Base-by-base conservation (phyloP, 2,329 filamentous ascomycete species). In the Claviceps humidiphila region DNA sequence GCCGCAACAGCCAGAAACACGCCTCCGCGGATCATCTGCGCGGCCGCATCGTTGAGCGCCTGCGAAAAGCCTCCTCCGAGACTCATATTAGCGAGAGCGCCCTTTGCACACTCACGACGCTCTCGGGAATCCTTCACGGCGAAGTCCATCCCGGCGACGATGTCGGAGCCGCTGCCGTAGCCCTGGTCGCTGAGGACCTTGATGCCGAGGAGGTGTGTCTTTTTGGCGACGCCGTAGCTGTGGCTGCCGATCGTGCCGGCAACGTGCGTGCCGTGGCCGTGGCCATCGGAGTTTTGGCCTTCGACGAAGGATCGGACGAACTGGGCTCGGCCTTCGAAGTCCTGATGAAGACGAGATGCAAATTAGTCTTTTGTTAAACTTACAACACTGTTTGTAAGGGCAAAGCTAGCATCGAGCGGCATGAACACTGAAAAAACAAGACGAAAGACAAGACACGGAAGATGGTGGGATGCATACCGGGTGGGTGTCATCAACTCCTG, bases 1-100 rank as follows among this genome's bases (percentile, higher is more conserved):
- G 77, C 77, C 2, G 77, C 77, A 11, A 78, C 76, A 48, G 72
- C 76, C 39, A 78, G 66, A 58, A 77, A 76, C 53, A 78, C 65
- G 13, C 76, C 76, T 0, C 67, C 64, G 11, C 58, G 58, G 55
- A 74, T 66, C 34, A 76, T 68, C 51, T 64, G 65, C 26, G 67
- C 68, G 9, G 77, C 74, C 9, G 76, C 76, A 17, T 60, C 62
- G 69, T 80, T 81, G 57, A 79, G 59, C 11, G 75, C 62, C 2
- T 65, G 54, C 2, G 74, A 75, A 54, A 58, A 64, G 51, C 59
- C 50, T 14, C 76, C 77, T 8, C 77, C 76, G 2, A 81, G 72
- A 11, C 74, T 78, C 76, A 81, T 77, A 67, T 75, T 78, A 58
- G 74, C 71, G 16, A 80, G 75, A 39, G 71, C 66, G 26, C 73